Evolutionary conservation across 2,329 filamentous ascomycete species (phyloP).

Genomic region (Lachnellula willkommii): DNA sequence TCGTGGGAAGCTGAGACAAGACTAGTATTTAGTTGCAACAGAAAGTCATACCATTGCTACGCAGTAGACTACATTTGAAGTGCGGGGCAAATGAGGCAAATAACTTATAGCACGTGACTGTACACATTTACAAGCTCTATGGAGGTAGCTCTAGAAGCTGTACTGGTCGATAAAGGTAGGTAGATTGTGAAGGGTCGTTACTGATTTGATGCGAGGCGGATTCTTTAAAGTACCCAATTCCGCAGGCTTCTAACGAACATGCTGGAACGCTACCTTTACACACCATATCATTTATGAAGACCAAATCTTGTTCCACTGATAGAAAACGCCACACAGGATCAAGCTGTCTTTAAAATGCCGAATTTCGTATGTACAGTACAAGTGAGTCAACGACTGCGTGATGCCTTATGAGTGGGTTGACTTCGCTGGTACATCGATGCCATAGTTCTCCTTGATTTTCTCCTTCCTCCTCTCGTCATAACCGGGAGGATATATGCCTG

Average conservation of each 20-base stretch:
- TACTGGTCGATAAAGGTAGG: no score
- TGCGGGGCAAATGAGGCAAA: no score
- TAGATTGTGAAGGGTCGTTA: no score
- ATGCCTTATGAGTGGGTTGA: conserved; percentile 13
- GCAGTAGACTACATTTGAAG: no score
- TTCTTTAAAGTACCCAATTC: no score
- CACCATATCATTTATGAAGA: background rate
- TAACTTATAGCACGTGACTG: no score
- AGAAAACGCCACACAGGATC: background rate
- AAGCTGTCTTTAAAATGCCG: background rate
- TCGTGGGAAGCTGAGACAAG: no score
- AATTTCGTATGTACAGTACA: conserved; percentile 22
- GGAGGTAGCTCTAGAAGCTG: no score
- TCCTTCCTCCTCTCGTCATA: conserved; percentile 64
- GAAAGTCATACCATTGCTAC: no score
- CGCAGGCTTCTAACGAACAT: background rate
- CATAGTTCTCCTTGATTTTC: conserved; percentile 64
- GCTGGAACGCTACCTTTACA: background rate
- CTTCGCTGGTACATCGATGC: conserved; percentile 52
- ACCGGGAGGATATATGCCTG: conserved; percentile 62
- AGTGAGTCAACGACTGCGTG: background rate
- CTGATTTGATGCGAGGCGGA: no score
- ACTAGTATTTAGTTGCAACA: no score
- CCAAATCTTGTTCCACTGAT: background rate
- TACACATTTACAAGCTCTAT: no score